Conservation (phyloP, 768 basidiomycete genomes). For the Tricholoma furcatifolium region DNA sequence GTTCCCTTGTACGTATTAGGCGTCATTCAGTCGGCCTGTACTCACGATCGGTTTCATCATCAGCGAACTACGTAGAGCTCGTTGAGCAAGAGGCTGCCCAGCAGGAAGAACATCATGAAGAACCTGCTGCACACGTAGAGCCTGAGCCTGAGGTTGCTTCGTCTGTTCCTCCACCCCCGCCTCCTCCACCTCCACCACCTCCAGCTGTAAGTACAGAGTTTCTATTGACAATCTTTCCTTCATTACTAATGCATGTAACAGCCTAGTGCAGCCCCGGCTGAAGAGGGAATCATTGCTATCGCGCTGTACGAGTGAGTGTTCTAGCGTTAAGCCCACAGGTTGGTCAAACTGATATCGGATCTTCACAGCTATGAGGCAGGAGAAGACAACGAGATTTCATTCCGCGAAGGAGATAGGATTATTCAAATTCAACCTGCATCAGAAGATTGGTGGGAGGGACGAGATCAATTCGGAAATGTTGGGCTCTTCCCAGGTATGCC, state of each 20-base stretch:
- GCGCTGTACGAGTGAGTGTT: constrained; percentile 69
- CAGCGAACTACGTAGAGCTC: constrained; percentile 87
- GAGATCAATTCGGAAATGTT: constrained; percentile 47
- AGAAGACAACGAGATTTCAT: constrained; percentile 89
- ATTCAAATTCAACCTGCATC: constrained; percentile 74
- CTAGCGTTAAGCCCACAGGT: not conserved
- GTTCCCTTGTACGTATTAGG: constrained; percentile 70
- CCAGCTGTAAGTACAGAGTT: constrained; percentile 16
- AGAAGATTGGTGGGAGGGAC: constrained; percentile 91
- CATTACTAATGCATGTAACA: constrained; percentile 22
- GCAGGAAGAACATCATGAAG: not conserved
- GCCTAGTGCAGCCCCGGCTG: constrained; percentile 43
- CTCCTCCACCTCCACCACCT: constrained; percentile 53
- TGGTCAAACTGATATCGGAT: not conserved
- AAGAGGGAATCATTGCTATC: constrained; percentile 61
- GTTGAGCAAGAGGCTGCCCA: constrained; percentile 38
- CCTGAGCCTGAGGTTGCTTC: constrained; percentile 34
- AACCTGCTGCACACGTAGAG: constrained; percentile 33
- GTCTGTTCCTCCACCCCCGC: constrained; percentile 49
- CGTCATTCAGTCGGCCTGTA: not conserved
- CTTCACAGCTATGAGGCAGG: constrained; percentile 75
- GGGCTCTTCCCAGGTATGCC: constrained; percentile 78
- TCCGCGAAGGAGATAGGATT: constrained; percentile 82
- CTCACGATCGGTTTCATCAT: not conserved
- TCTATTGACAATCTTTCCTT: not conserved